phyloP scores from a whole-genome alignment of 2,329 filamentous ascomycete species.

The Cadophora sp. region DNA sequence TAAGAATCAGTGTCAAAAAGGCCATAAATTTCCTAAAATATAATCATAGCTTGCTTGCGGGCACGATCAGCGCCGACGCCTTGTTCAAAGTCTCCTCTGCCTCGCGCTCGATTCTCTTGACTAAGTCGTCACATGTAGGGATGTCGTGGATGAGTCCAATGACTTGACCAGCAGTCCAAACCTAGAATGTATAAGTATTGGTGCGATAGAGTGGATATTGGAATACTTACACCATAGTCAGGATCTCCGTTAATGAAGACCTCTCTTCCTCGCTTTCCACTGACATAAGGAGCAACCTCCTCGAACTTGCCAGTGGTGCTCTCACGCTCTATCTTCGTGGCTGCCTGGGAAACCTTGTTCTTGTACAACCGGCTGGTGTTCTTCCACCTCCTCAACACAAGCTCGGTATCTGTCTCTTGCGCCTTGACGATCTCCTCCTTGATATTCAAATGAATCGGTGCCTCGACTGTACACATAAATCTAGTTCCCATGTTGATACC shows the following conservation, averaged over 20 bases:
- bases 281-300: conserved; percentile 86
- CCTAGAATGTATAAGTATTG: conserved; percentile 54
- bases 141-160: conserved; percentile 89
- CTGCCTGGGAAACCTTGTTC: conserved; percentile 86
- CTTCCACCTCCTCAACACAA: conserved; percentile 88
- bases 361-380: conserved; percentile 90
- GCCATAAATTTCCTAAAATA: conserved; percentile 20
- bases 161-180: conserved; percentile 97
- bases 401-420: conserved; percentile 87
- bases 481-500: conserved; percentile 99
- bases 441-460: conserved; percentile 91
- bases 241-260: conserved; percentile 93
- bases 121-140: conserved; percentile 73
- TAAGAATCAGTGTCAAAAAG: too few relatives aligned
- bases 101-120: conserved; percentile 78
- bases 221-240: conserved; percentile 78
- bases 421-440: conserved; percentile 91
- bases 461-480: conserved; percentile 95
- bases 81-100: conserved; percentile 70
- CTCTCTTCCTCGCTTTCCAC: conserved; percentile 87
- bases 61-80: conserved; percentile 60
- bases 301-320: conserved; percentile 86
- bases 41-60: conserved; percentile 58
- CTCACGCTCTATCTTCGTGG: conserved; percentile 82
- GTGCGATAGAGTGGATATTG: background rate